A percentile compares a stretch with the other conserved stretches of the same genome.
Conservation (phyloP, 768 basidiomycete genomes). For the Tremella mesenterica region DNA sequence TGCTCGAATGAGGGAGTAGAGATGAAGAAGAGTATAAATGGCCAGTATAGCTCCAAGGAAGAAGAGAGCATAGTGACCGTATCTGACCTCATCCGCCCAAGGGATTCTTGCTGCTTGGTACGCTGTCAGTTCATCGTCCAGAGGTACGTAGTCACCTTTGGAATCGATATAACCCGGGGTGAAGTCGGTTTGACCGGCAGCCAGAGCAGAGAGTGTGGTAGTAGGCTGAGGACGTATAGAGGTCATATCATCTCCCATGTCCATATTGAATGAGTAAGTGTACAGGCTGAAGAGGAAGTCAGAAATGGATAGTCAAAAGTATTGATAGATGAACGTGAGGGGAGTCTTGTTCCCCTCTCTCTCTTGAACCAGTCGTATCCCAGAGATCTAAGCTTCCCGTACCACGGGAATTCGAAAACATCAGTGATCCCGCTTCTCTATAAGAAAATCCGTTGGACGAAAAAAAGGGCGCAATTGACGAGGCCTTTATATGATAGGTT, state of each 20-base stretch:
- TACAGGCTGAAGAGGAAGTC: too few relatives aligned
- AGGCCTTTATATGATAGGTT: too few relatives aligned
- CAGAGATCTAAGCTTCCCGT: too few relatives aligned
- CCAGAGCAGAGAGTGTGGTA: not conserved
- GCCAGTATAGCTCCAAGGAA: constrained; percentile 1
- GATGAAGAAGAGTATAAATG: not conserved
- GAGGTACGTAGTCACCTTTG: constrained; percentile 5
- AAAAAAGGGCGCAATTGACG: too few relatives aligned
- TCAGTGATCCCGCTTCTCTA: too few relatives aligned
- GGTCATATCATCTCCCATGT: constrained; percentile 1
- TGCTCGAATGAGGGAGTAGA: not conserved
- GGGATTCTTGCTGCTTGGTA: constrained; percentile 6
- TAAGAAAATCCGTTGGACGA: too few relatives aligned
- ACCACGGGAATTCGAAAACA: too few relatives aligned
- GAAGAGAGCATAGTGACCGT: constrained; percentile 4
- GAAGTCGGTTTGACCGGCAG: not conserved
- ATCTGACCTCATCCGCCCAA: constrained; percentile 5
- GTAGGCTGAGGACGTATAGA: too few relatives aligned
- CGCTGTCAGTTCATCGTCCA: constrained; percentile 1
- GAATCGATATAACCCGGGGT: constrained; percentile 5
- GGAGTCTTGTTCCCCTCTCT: too few relatives aligned
- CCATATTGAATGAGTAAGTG: constrained; percentile 3
- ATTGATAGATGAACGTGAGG: too few relatives aligned
- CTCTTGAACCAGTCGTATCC: too few relatives aligned
- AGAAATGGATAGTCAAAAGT: too few relatives aligned